Base-by-base conservation (phyloP, 805 yeast genomes). In the Candida ficus region DNA sequence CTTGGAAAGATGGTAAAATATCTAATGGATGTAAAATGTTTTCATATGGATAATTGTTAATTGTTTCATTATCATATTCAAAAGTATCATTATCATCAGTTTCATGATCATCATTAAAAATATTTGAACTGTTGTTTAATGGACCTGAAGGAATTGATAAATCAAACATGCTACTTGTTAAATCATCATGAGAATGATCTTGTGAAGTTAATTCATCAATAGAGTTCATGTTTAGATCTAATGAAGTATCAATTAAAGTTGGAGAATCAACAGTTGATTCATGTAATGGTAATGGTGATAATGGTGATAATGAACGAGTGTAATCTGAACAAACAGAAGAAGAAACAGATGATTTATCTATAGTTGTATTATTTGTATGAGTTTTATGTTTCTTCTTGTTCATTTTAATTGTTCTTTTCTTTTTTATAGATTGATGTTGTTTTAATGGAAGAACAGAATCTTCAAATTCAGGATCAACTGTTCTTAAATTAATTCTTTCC, bases 11-110 rank as follows among this genome's bases (percentile, higher is more conserved):
- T n/a, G 52, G 49, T 19, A 35, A 12, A 5, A 56, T 42, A 30
- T 54, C 60, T 44, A 52, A 20, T 11, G 58, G 58, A 38, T 54
- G 60, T 12, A 43, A 29, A 10, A 52, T 9, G 23, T 47, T 40
- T 19, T 41, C 50, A 23, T 56, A 56, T 8, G 58, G 60, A 34
- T 56, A 57, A 22, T 38, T 5, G n/a, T n/a, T n/a, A 21, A 21
- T 9, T 5, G 13, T 13, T 1, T 37, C 35, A 9, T 38, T 23
- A 18, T 21, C 10, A 6, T 34, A 22, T n/a, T 39, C 38, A 23
- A 33, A 13, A 6, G 40, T 35, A 6, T 39, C 28, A 9, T 42
- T 43, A 13, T 37, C 34, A n/a, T 22, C 28, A 19, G 23, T 22
- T 8, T 13, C 29, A 13, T 10, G 9, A 13, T 21, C 27, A 32